phyloP scores from a whole-genome alignment of 257 asterid species.

The Lycium ferocissimum region DNA sequence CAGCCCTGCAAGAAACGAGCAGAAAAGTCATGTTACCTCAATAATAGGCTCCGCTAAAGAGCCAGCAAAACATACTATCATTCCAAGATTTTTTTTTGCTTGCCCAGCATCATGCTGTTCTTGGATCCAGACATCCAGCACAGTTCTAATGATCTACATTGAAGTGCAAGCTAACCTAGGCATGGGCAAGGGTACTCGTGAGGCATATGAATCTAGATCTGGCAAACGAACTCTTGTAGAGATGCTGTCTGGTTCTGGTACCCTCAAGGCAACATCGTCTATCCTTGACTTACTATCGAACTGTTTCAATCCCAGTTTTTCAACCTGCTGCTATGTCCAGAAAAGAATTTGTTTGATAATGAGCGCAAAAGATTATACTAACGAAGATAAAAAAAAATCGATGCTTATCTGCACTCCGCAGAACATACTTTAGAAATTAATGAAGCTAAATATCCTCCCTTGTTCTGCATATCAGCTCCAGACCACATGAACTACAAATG shows the following conservation, averaged over 20 bases:
- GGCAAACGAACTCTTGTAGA: slow-evolving; percentile 35
- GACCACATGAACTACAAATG: slow-evolving; percentile 79
- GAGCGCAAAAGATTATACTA: background rate
- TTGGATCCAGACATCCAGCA: background rate
- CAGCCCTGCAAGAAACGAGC: slow-evolving; percentile 58
- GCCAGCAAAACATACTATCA: background rate
- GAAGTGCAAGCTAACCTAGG: slow-evolving; percentile 33
- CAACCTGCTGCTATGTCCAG: slow-evolving; percentile 59
- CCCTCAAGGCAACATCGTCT: slow-evolving; percentile 26
- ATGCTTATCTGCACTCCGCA: slow-evolving; percentile 29
- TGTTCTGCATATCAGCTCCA: slow-evolving; percentile 67
- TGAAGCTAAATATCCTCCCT: slow-evolving; percentile 75
- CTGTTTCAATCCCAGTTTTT: slow-evolving; percentile 44
- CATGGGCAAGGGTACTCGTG: slow-evolving; percentile 30
- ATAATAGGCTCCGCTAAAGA: slow-evolving; percentile 12
- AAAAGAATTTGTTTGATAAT: slow-evolving; percentile 30
- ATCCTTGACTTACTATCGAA: slow-evolving; percentile 3
- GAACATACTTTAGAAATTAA: slow-evolving; percentile 73
- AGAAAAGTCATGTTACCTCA: slow-evolving; percentile 28
- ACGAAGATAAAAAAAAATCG: background rate
- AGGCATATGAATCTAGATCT: slow-evolving; percentile 30
- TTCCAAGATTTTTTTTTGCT: background rate
- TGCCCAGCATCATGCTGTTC: slow-evolving; percentile 1
- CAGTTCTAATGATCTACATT: background rate
- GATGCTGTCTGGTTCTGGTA: slow-evolving; percentile 35